Conservation (phyloP, 805 yeast species). For the Spencermartinsiella europaea region DNA sequence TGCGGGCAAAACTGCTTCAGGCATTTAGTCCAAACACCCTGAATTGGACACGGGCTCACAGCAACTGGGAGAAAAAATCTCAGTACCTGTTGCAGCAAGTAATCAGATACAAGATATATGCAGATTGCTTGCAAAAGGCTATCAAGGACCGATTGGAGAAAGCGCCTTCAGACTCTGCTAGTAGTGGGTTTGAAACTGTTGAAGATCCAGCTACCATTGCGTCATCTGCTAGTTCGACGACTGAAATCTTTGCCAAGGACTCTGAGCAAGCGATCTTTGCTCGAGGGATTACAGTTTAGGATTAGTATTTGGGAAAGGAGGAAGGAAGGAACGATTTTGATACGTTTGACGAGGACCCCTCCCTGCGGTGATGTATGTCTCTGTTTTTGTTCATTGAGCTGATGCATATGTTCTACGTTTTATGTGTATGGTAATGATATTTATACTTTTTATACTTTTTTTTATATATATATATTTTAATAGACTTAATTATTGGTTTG, state of each 20-base stretch:
- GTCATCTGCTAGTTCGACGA: neutral
- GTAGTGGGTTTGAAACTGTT: neutral
- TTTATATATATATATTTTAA: too few relatives aligned
- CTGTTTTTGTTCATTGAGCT: too few relatives aligned
- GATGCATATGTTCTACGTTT: too few relatives aligned
- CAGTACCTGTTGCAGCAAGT: conserved; percentile 29
- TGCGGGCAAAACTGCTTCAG: conserved; percentile 35
- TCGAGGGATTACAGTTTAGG: neutral
- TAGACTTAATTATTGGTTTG: too few relatives aligned
- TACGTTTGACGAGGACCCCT: too few relatives aligned
- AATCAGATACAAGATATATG: conserved; percentile 27
- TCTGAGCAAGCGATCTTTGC: neutral
- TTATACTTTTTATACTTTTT: too few relatives aligned
- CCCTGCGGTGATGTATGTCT: too few relatives aligned
- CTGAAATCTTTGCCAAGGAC: neutral
- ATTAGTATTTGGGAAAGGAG: too few relatives aligned
- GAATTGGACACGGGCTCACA: conserved; percentile 26
- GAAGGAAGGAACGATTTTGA: too few relatives aligned
- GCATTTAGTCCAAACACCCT: conserved; percentile 28
- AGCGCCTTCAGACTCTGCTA: neutral
- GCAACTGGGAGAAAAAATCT: conserved; percentile 32
- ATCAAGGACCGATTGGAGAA: conserved; percentile 16
- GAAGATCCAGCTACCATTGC: neutral
- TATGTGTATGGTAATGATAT: too few relatives aligned
- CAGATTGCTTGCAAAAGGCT: conserved; percentile 21